phyloP scores from a whole-genome alignment of 352 stramenopile genomes.

The Phytophthora vignae region DNA sequence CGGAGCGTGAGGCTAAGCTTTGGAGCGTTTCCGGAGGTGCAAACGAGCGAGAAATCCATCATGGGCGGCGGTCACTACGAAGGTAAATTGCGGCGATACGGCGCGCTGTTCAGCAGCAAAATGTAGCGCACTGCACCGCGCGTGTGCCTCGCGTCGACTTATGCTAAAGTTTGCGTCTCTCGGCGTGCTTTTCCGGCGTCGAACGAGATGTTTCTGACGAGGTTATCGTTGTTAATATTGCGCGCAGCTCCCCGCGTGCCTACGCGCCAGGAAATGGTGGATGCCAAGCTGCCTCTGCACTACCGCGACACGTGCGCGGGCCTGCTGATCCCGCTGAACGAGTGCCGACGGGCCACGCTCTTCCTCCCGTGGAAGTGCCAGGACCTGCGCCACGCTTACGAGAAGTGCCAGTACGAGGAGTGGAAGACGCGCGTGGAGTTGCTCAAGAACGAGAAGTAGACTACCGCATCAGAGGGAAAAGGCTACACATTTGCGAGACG shows the following conservation, averaged over 20 bases:
- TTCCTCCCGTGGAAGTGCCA: constrained; percentile 96
- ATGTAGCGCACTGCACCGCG: neutral
- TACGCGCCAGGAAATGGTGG: constrained; percentile 93
- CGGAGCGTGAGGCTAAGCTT: constrained; percentile 29
- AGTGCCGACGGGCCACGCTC: constrained; percentile 94
- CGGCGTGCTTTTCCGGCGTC: neutral
- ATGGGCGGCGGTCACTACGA: constrained; percentile 80
- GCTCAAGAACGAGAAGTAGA: constrained; percentile 78
- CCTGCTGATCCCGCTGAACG: constrained; percentile 96
- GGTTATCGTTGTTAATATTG: neutral
- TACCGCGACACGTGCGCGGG: constrained; percentile 97
- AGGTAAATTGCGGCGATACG: constrained; percentile 41
- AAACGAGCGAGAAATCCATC: constrained; percentile 44
- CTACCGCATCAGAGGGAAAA: neutral
- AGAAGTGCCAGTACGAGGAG: constrained; percentile 98
- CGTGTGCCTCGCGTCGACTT: constrained; percentile 2
- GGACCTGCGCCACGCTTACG: constrained; percentile 98
- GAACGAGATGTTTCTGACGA: constrained; percentile 17
- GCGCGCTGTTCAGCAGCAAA: neutral
- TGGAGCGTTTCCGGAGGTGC: constrained; percentile 51
- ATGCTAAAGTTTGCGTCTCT: neutral
- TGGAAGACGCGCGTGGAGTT: constrained; percentile 88
- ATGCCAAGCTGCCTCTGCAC: constrained; percentile 93
- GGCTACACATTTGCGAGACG: constrained; percentile 8
- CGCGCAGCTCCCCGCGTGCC: constrained; percentile 72